Base-by-base conservation (phyloP, 2,329 filamentous ascomycete genomes). In the Botrytis fragariae region DNA sequence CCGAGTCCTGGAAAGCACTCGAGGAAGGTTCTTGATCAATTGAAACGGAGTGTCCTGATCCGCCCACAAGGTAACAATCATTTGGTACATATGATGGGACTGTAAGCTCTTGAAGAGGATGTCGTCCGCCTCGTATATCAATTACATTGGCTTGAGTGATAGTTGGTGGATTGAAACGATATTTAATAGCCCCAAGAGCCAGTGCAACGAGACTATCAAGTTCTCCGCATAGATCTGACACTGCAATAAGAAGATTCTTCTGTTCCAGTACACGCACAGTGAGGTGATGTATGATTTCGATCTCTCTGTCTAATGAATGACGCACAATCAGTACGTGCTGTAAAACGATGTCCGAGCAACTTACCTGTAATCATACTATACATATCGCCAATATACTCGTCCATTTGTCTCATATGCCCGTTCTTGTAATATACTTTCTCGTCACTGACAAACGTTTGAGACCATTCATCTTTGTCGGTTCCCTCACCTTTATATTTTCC, bases 351-450 rank as follows among this genome's bases (percentile, higher is more conserved):
- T 10, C 18, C 74, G 61, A 72, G 20, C 29, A 57, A 65, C 29
- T 80, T 85, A 93, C 93, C 92, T 78, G 93, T 92, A 72, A 99
- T 97, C 73, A 89, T 86, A 54, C 92, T 90, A 78, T 95, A 95
- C 44, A 97, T 87, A 81, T 98, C 95, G 18, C 96, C 96, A 76
- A 94, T 91, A 73, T 92, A 87, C 16, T 88, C 85, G 79, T 98
- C 95, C 82, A 99, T 87, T 75, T 95, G 90, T 73, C 85, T 87
- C 91, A 97, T 97, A 73, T 91, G 87, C 8, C 83, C 85, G 76
- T 95, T 97, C 81, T 98, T 99, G 84, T 95, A 98, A 81, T 96
- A 97, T 0, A 90, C 89, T 69, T 88, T 85, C 2, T 87, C 89
- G 29, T 92, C 89, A 0, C 92, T 92, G 4, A 86, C 85, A 77